Base-by-base conservation (phyloP, 129 eudicot species). In the Rutidosis leptorrhynchoides region DNA sequence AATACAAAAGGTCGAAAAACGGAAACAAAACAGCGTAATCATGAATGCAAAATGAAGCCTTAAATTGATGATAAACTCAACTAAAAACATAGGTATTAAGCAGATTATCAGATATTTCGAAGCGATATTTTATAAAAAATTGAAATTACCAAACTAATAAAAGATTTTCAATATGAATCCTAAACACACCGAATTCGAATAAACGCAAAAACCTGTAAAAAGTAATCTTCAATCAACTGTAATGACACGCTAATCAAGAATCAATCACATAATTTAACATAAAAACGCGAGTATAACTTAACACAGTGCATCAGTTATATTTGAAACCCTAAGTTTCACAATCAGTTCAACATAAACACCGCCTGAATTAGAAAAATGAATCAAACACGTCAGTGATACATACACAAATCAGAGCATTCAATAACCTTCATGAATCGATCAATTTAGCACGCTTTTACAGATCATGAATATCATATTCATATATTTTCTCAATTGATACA, bases 251-350 rank as follows among this genome's bases (percentile, higher is more conserved):
- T 16, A 48, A 48, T 15, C 55, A 15, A 16, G 55, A 48, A 48
- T 49, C 23, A 40, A 11, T 40, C 46, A 40, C 3, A 2, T 40
- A 12, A 12, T 11, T 12, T 0, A 37, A 40, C n/a, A 40, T 2
- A 40, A 0, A 2, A 40, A 40, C 16, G 12, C 11, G 55, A 17
- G 7, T 49, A 17, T 4, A n/a, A 49, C 20, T 5, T 4, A n/a
- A 49, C 9, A 17, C 8, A 15, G 22, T 15, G 54, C 9, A 4
- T 49, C 23, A 49, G 23, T 49, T 49, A 9, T 49, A 9, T 49
- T 49, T 42, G 53, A 66, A 49, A 66, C 49, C 72, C 61, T 67
- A 67, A 59, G 46, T 51, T 51, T 51, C 48, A 67, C 29, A 67
- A 51, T 67, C 71, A 51, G 22, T 49, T 48, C 25, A 42, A 48